These are phyloP conservation scores for Colletotrichum sp. DNA, from an alignment of 2,329 filamentous ascomycete species.

Conservation along the genomic window DNA sequence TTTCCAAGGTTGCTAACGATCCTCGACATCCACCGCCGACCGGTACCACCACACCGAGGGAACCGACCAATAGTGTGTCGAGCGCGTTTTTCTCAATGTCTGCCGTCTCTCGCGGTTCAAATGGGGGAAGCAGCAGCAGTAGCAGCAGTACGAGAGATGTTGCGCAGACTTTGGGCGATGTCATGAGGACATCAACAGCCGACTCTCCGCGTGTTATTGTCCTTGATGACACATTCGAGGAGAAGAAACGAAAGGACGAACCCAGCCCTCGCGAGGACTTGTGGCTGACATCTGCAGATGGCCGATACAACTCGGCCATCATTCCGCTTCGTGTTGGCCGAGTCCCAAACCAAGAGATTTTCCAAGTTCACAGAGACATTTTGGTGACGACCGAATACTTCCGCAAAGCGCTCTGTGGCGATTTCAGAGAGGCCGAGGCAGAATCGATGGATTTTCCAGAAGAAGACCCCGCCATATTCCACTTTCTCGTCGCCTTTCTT, in stretches of 20 bases:
- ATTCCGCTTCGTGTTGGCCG: constrained; percentile 50
- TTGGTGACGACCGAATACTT: constrained; percentile 54
- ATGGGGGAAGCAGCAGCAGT: background rate
- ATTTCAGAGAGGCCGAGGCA: constrained; percentile 49
- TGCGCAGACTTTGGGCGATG: constrained; percentile 38
- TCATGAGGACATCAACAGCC: constrained; percentile 44
- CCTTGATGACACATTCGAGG: constrained; percentile 38
- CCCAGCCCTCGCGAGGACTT: constrained; percentile 50
- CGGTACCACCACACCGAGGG: background rate
- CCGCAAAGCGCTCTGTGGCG: constrained; percentile 51
- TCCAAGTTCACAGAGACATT: constrained; percentile 54
- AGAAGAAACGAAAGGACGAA: constrained; percentile 32
- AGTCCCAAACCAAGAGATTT: constrained; percentile 46
- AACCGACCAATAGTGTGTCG: background rate
- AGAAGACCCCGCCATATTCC: constrained; percentile 56
- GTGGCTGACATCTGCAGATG: constrained; percentile 55
- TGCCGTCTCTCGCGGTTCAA: background rate
- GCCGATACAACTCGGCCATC: constrained; percentile 50
- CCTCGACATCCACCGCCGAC: background rate
- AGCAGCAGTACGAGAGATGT: background rate
- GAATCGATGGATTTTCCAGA: constrained; percentile 55
- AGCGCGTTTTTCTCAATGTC: constrained; percentile 5
- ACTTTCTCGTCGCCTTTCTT: constrained; percentile 55
- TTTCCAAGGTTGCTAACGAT: background rate
- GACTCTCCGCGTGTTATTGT: constrained; percentile 43